Evolutionary conservation across 2,329 filamentous ascomycete species (phyloP).

Genomic region (Fusarium azukiicola): DNA sequence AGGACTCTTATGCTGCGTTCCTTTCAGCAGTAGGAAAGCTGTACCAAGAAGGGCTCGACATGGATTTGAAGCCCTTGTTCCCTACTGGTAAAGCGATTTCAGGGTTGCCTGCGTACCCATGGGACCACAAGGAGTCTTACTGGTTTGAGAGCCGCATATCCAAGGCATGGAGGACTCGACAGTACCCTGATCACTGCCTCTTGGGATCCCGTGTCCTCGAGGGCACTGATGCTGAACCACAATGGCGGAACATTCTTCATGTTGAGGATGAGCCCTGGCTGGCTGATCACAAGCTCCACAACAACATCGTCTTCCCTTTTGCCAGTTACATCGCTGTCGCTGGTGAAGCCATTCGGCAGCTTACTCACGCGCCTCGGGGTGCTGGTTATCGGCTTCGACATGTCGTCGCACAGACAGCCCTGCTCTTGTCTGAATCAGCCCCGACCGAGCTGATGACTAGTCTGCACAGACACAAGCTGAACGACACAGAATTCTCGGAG

Average conservation of each 20-base stretch:
- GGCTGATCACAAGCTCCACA: constrained; percentile 60
- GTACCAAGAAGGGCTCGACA: constrained; percentile 1
- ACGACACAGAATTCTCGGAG: constrained; percentile 29
- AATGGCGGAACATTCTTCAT: constrained; percentile 54
- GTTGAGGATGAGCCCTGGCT: constrained; percentile 62
- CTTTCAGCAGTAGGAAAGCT: constrained; percentile 19
- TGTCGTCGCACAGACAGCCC: constrained; percentile 26
- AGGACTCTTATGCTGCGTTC: neutral
- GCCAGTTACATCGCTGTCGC: constrained; percentile 65
- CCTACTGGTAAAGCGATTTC: constrained; percentile 51
- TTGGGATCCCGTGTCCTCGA: constrained; percentile 57
- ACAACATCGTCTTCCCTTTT: constrained; percentile 50
- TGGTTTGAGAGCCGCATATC: constrained; percentile 60
- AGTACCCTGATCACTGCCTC: constrained; percentile 62
- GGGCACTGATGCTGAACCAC: constrained; percentile 49
- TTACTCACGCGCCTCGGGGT: constrained; percentile 2
- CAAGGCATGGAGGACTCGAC: constrained; percentile 54
- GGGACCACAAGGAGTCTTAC: constrained; percentile 61
- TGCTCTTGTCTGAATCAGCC: neutral
- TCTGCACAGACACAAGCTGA: constrained; percentile 21
- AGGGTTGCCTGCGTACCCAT: constrained; percentile 62
- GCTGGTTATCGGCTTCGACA: constrained; percentile 21
- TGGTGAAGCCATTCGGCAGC: constrained; percentile 60
- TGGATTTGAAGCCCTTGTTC: neutral
- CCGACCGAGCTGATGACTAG: constrained; percentile 34